Evolutionary conservation across 208 protist genomes (phyloP), one percentile per base, ranked within the genome.

Genomic region (Trypanosoma mega): DNA sequence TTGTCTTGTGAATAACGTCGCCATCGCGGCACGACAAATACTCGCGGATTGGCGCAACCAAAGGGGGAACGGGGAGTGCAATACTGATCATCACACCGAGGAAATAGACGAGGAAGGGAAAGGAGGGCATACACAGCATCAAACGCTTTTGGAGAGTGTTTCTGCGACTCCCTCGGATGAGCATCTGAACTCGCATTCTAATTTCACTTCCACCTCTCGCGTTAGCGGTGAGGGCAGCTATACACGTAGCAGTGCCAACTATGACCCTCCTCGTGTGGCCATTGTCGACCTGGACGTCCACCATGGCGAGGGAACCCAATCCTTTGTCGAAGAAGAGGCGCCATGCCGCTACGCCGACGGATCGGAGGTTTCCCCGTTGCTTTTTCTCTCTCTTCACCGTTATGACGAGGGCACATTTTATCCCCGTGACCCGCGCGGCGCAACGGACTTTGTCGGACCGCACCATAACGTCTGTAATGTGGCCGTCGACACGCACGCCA

Each of bases 251-350:
- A 39, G 39, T 5, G 29, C 12, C 20, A 49, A 23, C 11, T 30
- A 11, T 2, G 26, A 63, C 20, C 29, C 57, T 16, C 63, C 64
- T 16, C 74, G 74, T 14, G 76, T 97, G 55, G 78, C 82, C 0
- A 92, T 97, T 44, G 43, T 97, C 12, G 93, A 97, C 52, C 72
- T 94, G 55, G 95, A 98, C 63, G 80, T 98, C 4, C 94, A 97
- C 63, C 94, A 96, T 58, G 94, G 92, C 21, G 93, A 97, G 67
- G 95, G 93, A 21, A 97, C 85, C 8, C 85, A 94, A 20, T 63
- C 78, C n/a, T 90, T 96, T 54, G 92, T 97, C 31, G 90, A 96
- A 30, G 66, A 80, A 23, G 50, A 61, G 12, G n/a, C 30, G 21
- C 49, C 27, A n/a, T 37, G 30, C 34, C 23, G 9, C 3, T 1